phyloP scores from a whole-genome alignment of 352 stramenopile genomes.

The Hyaloperonospora arabidopsidis region DNA sequence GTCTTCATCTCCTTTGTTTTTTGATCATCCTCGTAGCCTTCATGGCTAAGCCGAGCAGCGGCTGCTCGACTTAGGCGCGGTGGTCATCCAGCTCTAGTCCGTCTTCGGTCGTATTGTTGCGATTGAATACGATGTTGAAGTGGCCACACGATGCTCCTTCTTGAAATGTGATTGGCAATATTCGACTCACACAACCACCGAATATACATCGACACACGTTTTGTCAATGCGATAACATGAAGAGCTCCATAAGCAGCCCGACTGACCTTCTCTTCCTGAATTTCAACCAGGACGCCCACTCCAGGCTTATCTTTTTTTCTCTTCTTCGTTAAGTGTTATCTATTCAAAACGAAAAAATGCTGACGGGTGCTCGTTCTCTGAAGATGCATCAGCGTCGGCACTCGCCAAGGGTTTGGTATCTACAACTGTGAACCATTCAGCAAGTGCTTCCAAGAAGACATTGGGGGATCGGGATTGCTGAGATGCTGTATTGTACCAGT shows the following conservation, averaged over 20 bases:
- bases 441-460: slow-evolving; percentile 80
- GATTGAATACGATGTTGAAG: too few species aligned
- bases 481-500: slow-evolving; percentile 92
- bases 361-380: neutral
- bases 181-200: neutral
- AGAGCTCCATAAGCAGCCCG: slow-evolving; percentile 34
- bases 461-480: slow-evolving; percentile 86
- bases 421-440: slow-evolving; percentile 90
- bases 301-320: neutral
- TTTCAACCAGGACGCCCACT: slow-evolving; percentile 80
- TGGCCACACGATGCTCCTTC: too few species aligned
- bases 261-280: slow-evolving; percentile 82
- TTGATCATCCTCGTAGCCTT: neutral
- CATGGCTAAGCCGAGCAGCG: slow-evolving; percentile 26
- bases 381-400: slow-evolving; percentile 88
- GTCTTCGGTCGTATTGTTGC: slow-evolving; percentile 6
- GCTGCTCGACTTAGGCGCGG: slow-evolving; percentile 19
- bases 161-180: slow-evolving; percentile 9
- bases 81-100: slow-evolving; percentile 26
- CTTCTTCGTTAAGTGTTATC: neutral
- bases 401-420: slow-evolving; percentile 79
- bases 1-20: neutral
- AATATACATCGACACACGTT: neutral
- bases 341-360: neutral
- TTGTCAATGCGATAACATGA: slow-evolving; percentile 27